Percentiles rank a stretch among this genome's conserved stretches.
Evolutionary conservation across 352 stramenopile species (phyloP).

Genomic region (Globisporangium rhizosaccharum): DNA sequence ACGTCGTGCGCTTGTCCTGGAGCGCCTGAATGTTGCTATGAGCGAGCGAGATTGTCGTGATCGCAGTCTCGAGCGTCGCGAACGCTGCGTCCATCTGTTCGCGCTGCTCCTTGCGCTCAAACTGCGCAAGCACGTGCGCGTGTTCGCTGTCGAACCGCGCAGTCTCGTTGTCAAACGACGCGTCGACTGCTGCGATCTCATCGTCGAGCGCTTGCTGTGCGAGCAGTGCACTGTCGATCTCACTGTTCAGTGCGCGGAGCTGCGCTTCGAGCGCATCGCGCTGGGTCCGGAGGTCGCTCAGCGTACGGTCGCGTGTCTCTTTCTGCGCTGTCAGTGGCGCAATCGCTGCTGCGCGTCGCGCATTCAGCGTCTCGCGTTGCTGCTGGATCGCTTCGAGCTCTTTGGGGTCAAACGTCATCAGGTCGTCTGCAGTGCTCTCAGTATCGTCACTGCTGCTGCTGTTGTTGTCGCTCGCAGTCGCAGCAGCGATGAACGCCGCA

Average conservation of each 20-base stretch:
- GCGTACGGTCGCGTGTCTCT: constrained; percentile 8
- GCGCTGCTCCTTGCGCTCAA: constrained; percentile 27
- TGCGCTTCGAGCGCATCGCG: constrained; percentile 53
- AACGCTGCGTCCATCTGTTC: constrained; percentile 36
- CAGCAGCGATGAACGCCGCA: background rate
- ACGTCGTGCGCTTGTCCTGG: constrained; percentile 39
- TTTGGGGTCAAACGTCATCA: constrained; percentile 22
- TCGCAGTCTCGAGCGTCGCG: constrained; percentile 24
- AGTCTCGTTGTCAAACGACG: constrained; percentile 38
- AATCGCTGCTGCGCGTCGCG: constrained; percentile 31
- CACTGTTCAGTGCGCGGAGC: constrained; percentile 34
- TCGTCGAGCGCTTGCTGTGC: constrained; percentile 40
- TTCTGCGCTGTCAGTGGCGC: constrained; percentile 28
- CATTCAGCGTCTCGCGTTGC: constrained; percentile 29
- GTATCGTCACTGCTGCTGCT: background rate
- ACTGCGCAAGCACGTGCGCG: constrained; percentile 32
- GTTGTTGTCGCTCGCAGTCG: background rate
- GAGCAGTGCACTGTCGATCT: constrained; percentile 36
- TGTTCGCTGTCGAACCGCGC: constrained; percentile 44
- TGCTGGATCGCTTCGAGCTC: constrained; percentile 33
- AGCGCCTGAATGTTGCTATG: constrained; percentile 38
- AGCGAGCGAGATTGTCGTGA: constrained; percentile 28
- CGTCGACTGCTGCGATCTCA: constrained; percentile 38
- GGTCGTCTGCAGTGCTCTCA: constrained; percentile 5
- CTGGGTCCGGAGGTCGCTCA: constrained; percentile 30